Conservation (phyloP, 2,329 filamentous ascomycete species). For the Xylariales sp. region DNA sequence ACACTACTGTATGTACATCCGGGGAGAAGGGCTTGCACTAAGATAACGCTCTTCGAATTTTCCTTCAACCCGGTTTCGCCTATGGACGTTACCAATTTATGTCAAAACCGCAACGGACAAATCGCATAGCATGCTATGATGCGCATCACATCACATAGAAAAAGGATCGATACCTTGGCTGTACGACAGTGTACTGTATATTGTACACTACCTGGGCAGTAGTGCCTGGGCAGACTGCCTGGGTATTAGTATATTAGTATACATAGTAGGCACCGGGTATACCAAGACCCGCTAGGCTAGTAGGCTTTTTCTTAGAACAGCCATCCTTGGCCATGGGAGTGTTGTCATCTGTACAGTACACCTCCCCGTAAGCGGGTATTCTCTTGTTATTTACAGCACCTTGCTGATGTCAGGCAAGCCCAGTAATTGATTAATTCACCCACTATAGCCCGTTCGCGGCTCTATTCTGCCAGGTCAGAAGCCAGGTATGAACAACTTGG, state of each 20-base stretch:
- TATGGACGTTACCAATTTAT: not conserved
- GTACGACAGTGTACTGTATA: not conserved
- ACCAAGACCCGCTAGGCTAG: not conserved
- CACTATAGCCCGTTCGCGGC: not conserved
- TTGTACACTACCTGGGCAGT: not conserved
- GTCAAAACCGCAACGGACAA: not conserved
- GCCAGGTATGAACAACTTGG: not conserved
- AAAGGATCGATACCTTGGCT: no score
- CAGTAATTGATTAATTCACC: not conserved
- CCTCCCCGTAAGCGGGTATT: constrained; percentile 4
- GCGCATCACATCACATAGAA: not conserved
- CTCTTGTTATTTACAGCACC: not conserved
- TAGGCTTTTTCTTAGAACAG: constrained; percentile 5
- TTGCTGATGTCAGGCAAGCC: constrained; percentile 2
- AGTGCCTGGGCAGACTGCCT: no score
- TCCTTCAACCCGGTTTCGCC: no score
- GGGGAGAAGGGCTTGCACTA: no score
- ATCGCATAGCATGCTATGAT: not conserved
- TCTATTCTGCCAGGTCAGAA: not conserved
- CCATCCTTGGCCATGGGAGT: constrained; percentile 2
- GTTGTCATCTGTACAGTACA: constrained; percentile 7
- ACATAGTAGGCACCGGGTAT: not conserved
- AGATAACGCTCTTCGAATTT: no score
- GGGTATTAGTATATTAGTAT: no score
- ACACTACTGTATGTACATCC: no score